Conservation (phyloP, 1,139 yeast species). For the Lodderomyces orthopsilosis region DNA sequence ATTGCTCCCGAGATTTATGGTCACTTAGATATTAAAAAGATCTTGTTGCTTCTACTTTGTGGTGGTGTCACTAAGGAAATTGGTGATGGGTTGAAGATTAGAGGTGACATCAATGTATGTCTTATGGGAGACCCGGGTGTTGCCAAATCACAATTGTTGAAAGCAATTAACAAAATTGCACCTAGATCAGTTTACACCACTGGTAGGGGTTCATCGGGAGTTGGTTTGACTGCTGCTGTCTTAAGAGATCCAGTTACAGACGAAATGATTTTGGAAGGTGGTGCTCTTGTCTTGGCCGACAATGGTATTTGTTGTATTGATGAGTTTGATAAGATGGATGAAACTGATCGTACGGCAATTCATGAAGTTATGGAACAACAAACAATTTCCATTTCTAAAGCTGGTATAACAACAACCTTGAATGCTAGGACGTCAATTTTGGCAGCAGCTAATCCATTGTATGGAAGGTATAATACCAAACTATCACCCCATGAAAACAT, state of each 20-base stretch:
- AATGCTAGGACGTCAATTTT: conserved; percentile 94
- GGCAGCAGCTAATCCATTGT: conserved; percentile 97
- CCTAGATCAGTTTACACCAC: conserved; percentile 98
- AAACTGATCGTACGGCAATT: conserved; percentile 92
- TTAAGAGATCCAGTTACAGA: conserved; percentile 98
- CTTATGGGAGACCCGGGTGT: conserved; percentile 99
- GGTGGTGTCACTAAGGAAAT: conserved; percentile 96
- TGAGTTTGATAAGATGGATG: conserved; percentile 99
- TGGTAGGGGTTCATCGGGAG: conserved; percentile 99
- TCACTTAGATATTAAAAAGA: conserved; percentile 89
- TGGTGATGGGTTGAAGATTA: conserved; percentile 94
- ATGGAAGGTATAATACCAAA: conserved; percentile 90
- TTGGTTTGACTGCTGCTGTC: conserved; percentile 98
- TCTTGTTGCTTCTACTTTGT: conserved; percentile 74
- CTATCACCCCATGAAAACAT: conserved; percentile 93
- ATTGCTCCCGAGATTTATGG: conserved; percentile 99
- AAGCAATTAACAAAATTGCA: conserved; percentile 88
- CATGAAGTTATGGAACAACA: conserved; percentile 99
- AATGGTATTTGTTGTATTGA: conserved; percentile 98
- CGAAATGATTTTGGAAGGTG: conserved; percentile 98
- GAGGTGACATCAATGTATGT: conserved; percentile 96
- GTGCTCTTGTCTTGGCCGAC: conserved; percentile 95
- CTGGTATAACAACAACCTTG: conserved; percentile 94
- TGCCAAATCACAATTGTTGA: conserved; percentile 94
- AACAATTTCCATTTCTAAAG: conserved; percentile 95